Percentiles rank a stretch among this genome's conserved stretches.
phyloP scores from a whole-genome alignment of 1,284 basidiomycete genomes.

The Entoloma clypeatum region DNA sequence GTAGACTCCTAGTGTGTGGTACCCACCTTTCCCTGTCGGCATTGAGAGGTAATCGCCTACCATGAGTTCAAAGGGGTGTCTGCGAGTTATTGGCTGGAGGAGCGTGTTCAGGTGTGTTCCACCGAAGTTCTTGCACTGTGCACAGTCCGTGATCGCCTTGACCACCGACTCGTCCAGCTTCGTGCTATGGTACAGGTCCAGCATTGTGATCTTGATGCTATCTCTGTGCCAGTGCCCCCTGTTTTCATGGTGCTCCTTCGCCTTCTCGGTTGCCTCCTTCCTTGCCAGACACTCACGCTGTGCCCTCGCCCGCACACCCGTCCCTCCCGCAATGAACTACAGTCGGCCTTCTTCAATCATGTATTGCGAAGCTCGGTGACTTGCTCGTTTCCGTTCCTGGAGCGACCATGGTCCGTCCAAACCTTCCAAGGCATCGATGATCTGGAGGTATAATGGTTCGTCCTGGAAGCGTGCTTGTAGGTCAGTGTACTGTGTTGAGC shows the following conservation, averaged over 20 bases:
- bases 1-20: no score
- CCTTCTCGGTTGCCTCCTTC: no score
- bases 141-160: constrained; percentile 27
- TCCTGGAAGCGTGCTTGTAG: constrained; percentile 22
- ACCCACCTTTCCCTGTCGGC: no score
- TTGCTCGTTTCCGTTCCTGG: background rate
- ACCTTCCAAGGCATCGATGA: constrained; percentile 25
- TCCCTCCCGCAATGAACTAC: constrained; percentile 15
- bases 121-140: constrained; percentile 13
- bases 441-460: constrained; percentile 24
- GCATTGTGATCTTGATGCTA: constrained; percentile 23
- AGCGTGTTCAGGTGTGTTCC: constrained; percentile 25
- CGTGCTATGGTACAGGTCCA: constrained; percentile 27
- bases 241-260: constrained; percentile 19
- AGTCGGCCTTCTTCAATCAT: constrained; percentile 16
- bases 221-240: constrained; percentile 31
- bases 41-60: no score
- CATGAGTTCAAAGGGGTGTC: no score
- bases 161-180: constrained; percentile 28
- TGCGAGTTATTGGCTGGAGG: constrained; percentile 29
- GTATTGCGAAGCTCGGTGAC: constrained; percentile 2
- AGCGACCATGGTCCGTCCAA: constrained; percentile 6
- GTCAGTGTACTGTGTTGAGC: background rate
- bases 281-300: no score
- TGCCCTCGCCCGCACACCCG: no score